phyloP scores from a whole-genome alignment of 2,329 filamentous ascomycete genomes.

The Akanthomyces dipterigenus region DNA sequence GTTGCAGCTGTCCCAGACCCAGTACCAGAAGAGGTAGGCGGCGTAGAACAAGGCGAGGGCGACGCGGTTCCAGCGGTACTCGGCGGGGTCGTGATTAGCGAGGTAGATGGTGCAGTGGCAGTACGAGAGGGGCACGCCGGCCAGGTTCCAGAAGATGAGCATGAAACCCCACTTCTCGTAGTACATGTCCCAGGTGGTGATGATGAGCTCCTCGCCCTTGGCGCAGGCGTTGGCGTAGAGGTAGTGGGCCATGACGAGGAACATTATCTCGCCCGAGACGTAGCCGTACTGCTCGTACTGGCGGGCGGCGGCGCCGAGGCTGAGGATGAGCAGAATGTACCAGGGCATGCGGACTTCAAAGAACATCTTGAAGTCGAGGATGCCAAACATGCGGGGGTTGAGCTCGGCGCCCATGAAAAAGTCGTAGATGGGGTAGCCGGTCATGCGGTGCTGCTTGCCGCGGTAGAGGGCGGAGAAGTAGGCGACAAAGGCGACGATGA shows the following conservation, averaged over 20 bases:
- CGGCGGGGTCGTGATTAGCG: conserved; percentile 71
- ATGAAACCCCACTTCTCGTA: conserved; percentile 97
- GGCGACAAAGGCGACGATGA: conserved; percentile 71
- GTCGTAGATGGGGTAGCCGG: conserved; percentile 75
- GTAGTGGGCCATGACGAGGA: conserved; percentile 84
- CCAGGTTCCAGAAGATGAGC: conserved; percentile 96
- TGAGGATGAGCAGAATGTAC: conserved; percentile 80
- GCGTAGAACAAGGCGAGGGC: conserved; percentile 58
- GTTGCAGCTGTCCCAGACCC: conserved; percentile 88
- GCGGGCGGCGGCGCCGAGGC: conserved; percentile 67
- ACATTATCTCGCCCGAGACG: conserved; percentile 75
- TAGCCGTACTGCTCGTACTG: conserved; percentile 84
- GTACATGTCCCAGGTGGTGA: conserved; percentile 93
- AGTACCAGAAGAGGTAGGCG: conserved; percentile 78
- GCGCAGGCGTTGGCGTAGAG: conserved; percentile 88
- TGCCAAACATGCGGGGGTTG: conserved; percentile 80
- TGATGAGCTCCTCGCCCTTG: conserved; percentile 87
- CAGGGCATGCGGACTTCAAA: conserved; percentile 88
- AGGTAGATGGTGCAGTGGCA: conserved; percentile 91
- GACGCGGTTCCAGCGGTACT: conserved; percentile 69
- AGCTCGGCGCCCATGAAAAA: conserved; percentile 92
- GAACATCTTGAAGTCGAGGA: conserved; percentile 94
- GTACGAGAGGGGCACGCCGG: conserved; percentile 84
- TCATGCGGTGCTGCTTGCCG: conserved; percentile 88
- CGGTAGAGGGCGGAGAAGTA: conserved; percentile 79